Evolutionary conservation across 2,329 filamentous ascomycete genomes (phyloP), one percentile per base, ranked within the genome.

Genomic region (Rugonectria rugulosa): DNA sequence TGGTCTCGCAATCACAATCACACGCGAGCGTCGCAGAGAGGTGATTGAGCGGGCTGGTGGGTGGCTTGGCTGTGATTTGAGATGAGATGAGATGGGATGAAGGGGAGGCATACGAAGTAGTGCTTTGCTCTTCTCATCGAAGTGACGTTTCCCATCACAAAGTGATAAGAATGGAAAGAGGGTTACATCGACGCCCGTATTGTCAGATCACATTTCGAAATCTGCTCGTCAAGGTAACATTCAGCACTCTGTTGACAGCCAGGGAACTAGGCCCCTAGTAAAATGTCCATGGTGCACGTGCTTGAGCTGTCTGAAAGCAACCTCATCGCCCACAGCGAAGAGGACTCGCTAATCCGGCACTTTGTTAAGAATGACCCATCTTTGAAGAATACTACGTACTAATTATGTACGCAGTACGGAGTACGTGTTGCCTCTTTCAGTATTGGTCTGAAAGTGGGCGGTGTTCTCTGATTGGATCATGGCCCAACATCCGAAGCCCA

Each of bases 1-100:
- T 23, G 27, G 48, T 41, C 50, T 61, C 51, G 58, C 43, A 52
- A 41, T 58, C 41, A 52, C 43, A 50, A 57, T 48, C 50, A 57
- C 48, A 49, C 56, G 41, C 49, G 38, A 47, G 50, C 36, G 51
- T 59, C 38, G 26, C 41, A 61, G 52, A 53, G 49, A 52, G 41
- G 29, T 32, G 45, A 40, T 20, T 21, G 40, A 29, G 40, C 36
- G 31, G 36, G 26, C 21, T 43, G 47, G 20, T 27, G 43, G 41
- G 42, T 53, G 43, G 50, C 51, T 46, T 37, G 17, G 27, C 23
- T 4, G 31, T 57, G 58, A 43, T 11, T 61, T 49, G 55, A 55
- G 55, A 41, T 55, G 36, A 37, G n/a, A 45, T 31, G 45, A 48
- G 57, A 43, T 50, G 53, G 56, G 34, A 43, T 21, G 42, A 53